phyloP scores from a whole-genome alignment of 2,329 filamentous ascomycete species.

The Colletotrichum siamense region DNA sequence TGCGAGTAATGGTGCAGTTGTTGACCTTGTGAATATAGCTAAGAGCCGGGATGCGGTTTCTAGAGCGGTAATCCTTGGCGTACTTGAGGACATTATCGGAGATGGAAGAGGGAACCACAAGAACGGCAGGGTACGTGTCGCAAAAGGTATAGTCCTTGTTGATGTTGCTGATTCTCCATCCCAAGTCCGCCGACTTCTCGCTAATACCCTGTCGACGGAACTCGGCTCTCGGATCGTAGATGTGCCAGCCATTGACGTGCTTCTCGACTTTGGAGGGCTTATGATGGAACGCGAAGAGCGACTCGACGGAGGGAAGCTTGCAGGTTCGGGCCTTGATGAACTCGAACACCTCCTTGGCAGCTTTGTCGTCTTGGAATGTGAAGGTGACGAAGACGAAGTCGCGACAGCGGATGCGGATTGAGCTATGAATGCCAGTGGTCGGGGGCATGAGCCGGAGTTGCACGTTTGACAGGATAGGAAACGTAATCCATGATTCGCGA shows the following conservation, averaged over 20 bases:
- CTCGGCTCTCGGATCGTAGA: slow-evolving; percentile 87
- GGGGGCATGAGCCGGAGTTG: slow-evolving; percentile 76
- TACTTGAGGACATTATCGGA: slow-evolving; percentile 98
- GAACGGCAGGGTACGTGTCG: slow-evolving; percentile 85
- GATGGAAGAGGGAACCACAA: slow-evolving; percentile 86
- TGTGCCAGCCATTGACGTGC: slow-evolving; percentile 77
- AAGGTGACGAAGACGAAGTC: slow-evolving; percentile 96
- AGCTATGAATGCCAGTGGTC: slow-evolving; percentile 73
- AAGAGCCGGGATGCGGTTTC: slow-evolving; percentile 84
- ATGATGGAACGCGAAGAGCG: slow-evolving; percentile 90
- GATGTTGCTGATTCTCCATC: slow-evolving; percentile 90
- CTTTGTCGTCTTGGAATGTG: slow-evolving; percentile 77
- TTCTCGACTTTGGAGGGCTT: slow-evolving; percentile 76
- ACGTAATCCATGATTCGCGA: slow-evolving; percentile 90
- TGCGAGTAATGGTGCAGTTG: slow-evolving; percentile 94
- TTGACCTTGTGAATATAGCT: slow-evolving; percentile 97
- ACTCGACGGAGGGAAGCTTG: slow-evolving; percentile 82
- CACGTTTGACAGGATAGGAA: slow-evolving; percentile 87
- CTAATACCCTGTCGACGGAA: slow-evolving; percentile 88
- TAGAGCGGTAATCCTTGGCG: slow-evolving; percentile 86
- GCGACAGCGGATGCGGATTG: slow-evolving; percentile 85
- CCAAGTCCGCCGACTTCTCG: slow-evolving; percentile 75
- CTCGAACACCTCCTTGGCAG: slow-evolving; percentile 86
- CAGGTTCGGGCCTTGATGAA: slow-evolving; percentile 83
- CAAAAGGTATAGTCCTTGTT: slow-evolving; percentile 92